phyloP scores from a whole-genome alignment of 257 asterid species.

The Lavandula angustifolia region DNA sequence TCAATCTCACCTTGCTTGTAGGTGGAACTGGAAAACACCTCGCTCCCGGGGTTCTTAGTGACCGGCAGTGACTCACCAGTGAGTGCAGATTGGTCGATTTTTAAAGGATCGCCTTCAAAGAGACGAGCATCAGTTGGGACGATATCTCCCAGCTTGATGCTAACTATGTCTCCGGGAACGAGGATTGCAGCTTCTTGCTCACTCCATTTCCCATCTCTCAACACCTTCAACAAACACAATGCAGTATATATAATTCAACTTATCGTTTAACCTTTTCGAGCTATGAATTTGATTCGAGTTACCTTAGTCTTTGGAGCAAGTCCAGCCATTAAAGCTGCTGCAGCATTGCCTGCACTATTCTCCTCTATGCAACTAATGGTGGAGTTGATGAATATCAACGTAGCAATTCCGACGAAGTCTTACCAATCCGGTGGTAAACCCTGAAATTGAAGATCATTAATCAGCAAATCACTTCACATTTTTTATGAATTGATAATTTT shows the following conservation, averaged over 20 bases:
- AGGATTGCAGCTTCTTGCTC: slow-evolving; percentile 72
- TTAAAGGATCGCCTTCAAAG: slow-evolving; percentile 75
- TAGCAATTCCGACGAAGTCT: background rate
- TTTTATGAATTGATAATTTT: no score
- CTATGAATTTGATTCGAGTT: no score
- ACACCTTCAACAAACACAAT: slow-evolving; percentile 38
- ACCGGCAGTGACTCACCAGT: slow-evolving; percentile 78
- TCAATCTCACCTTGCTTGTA: slow-evolving; percentile 83
- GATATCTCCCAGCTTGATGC: slow-evolving; percentile 43
- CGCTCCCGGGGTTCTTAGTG: slow-evolving; percentile 57
- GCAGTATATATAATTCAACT: no score
- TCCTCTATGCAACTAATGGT: slow-evolving; percentile 59
- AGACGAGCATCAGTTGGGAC: slow-evolving; percentile 83
- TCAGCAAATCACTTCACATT: no score
- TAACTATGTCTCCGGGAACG: no score
- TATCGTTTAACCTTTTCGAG: no score
- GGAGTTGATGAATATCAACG: slow-evolving; percentile 50
- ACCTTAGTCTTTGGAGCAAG: slow-evolving; percentile 63
- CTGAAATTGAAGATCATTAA: no score
- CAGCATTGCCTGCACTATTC: slow-evolving; percentile 59
- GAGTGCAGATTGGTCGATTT: slow-evolving; percentile 77
- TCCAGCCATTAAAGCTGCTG: slow-evolving; percentile 19
- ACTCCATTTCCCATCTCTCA: slow-evolving; percentile 63
- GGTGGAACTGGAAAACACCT: slow-evolving; percentile 74
- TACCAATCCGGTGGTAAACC: no score